phyloP scores from a whole-genome alignment of 1,284 basidiomycete species.

The Neotropicomus parvogracilis region DNA sequence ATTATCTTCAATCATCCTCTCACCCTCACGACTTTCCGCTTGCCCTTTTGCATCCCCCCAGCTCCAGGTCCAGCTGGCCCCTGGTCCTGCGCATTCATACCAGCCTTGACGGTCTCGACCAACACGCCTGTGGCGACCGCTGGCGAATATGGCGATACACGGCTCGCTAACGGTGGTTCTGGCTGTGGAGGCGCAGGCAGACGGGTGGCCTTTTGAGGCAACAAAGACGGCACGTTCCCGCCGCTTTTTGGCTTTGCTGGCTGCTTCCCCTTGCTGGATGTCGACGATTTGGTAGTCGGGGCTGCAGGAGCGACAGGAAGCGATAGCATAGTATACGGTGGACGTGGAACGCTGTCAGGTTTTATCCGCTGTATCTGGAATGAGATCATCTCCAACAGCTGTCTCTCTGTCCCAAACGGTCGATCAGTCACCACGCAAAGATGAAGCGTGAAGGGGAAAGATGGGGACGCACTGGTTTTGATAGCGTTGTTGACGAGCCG shows the following conservation, averaged over 20 bases:
- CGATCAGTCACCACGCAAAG: not conserved
- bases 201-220: constrained; percentile 28
- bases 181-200: constrained; percentile 53
- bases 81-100: constrained; percentile 64
- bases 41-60: constrained; percentile 59
- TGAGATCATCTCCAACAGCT: constrained; percentile 74
- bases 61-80: constrained; percentile 33
- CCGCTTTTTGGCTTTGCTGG: constrained; percentile 40
- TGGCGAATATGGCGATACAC: constrained; percentile 66
- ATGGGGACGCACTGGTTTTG: constrained; percentile 67
- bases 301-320: constrained; percentile 14
- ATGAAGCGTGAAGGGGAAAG: constrained; percentile 1
- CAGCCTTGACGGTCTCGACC: constrained; percentile 75
- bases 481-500: constrained; percentile 67
- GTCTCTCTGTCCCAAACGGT: constrained; percentile 60
- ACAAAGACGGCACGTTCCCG: constrained; percentile 22
- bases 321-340: constrained; percentile 48
- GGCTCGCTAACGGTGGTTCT: constrained; percentile 48
- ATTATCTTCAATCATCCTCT: constrained; percentile 40
- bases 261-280: constrained; percentile 41
- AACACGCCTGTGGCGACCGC: constrained; percentile 69
- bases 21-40: constrained; percentile 77
- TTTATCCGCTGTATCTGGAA: constrained; percentile 72
- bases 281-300: constrained; percentile 29
- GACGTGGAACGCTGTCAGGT: constrained; percentile 65